A percentile compares a stretch with the other conserved stretches of the same genome.
phyloP scores from a whole-genome alignment of 139 green algal genomes.

The Limnomonas spitsbergensis region DNA sequence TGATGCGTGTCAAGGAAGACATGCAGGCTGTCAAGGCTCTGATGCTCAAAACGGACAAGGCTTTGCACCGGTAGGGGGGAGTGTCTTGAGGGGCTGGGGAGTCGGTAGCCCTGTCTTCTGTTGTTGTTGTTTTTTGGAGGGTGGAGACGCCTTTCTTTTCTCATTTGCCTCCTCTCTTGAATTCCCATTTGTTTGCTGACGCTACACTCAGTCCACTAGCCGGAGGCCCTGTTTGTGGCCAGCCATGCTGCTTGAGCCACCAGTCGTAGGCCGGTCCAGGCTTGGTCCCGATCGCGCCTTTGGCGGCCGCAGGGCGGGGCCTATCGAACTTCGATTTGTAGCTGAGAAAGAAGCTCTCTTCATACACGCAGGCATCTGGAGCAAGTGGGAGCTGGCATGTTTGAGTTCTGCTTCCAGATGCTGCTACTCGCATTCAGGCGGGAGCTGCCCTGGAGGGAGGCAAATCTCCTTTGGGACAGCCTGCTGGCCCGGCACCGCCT shows the following conservation, averaged over 20 bases:
- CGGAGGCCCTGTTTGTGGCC: background rate
- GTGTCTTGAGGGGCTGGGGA: too few species aligned
- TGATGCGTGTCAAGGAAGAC: background rate
- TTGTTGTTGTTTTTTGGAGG: background rate
- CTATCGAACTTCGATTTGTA: too few species aligned
- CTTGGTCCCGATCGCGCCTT: too few species aligned
- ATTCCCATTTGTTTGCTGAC: background rate
- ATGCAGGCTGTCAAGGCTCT: background rate
- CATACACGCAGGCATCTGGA: background rate
- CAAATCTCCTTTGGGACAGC: constrained; percentile 14
- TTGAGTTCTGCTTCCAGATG: constrained; percentile 8
- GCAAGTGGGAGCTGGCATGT: background rate
- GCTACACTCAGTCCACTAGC: background rate
- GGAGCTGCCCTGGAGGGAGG: constrained; percentile 8
- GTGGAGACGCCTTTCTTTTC: too few species aligned
- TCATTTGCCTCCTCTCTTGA: too few species aligned
- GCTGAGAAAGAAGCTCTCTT: too few species aligned
- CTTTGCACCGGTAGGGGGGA: background rate
- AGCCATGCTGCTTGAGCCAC: background rate
- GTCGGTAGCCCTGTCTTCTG: background rate
- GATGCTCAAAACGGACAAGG: background rate
- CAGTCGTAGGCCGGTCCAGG: background rate
- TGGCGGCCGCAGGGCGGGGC: too few species aligned
- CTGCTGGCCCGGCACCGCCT: background rate
- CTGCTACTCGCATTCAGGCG: background rate